Percentiles rank a stretch among this genome's conserved stretches.
Conservation (phyloP, 1,284 basidiomycete species). For the Papiliotrema terrestris region DNA sequence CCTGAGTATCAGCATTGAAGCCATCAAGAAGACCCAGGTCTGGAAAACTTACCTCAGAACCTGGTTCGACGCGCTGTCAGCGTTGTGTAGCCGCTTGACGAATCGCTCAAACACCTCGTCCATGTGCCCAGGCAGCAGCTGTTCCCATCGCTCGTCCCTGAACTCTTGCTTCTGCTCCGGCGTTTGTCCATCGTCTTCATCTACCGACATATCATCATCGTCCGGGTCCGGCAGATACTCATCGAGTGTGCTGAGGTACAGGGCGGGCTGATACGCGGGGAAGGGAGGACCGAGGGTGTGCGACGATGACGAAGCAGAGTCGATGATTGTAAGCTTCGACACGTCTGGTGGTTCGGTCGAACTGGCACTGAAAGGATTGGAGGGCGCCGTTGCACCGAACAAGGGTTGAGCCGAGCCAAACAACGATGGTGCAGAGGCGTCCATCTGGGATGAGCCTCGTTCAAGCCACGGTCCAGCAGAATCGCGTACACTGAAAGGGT, state of each 20-base stretch:
- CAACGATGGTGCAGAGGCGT: constrained; percentile 12
- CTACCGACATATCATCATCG: constrained; percentile 25
- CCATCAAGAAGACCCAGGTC: not conserved
- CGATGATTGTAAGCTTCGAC: constrained; percentile 17
- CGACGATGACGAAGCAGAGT: constrained; percentile 5
- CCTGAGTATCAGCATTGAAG: constrained; percentile 12
- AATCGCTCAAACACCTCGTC: constrained; percentile 50
- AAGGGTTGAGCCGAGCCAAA: constrained; percentile 34
- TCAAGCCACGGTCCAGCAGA: no score
- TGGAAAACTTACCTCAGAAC: constrained; percentile 38
- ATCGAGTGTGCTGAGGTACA: constrained; percentile 47
- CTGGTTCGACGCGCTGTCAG: constrained; percentile 43
- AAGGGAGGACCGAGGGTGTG: constrained; percentile 33
- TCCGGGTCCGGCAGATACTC: constrained; percentile 44
- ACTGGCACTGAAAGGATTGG: constrained; percentile 1
- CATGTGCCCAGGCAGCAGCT: constrained; percentile 39
- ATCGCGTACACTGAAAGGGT: constrained; percentile 46
- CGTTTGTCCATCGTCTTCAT: constrained; percentile 31
- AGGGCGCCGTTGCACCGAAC: constrained; percentile 21
- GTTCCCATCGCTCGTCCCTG: constrained; percentile 39
- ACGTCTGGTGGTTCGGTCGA: constrained; percentile 16
- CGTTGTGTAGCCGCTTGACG: constrained; percentile 36
- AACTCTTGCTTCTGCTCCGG: constrained; percentile 30
- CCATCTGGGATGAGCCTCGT: no score
- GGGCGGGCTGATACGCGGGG: constrained; percentile 47